These are phyloP conservation scores for Pedinophyceae sp. DNA, from an alignment of 139 green algal genomes.

Conservation along the genomic window DNA sequence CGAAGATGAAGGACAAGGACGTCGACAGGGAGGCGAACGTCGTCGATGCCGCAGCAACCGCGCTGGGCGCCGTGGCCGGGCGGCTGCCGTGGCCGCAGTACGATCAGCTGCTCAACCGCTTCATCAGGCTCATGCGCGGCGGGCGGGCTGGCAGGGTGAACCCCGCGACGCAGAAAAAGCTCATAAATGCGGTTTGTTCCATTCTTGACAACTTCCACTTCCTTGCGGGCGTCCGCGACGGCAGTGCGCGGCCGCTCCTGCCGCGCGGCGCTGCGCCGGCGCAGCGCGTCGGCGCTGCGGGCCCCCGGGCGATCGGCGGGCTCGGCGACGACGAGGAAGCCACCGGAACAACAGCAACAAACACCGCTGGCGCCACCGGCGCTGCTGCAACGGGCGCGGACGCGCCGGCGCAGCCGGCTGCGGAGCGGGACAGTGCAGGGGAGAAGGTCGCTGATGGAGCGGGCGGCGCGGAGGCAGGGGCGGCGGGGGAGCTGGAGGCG, in stretches of 20 bases:
- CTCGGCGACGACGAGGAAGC: conserved; percentile 3
- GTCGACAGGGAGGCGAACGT: conserved; percentile 41
- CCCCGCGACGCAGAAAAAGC: too few relatives aligned
- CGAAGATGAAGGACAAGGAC: conserved; percentile 33
- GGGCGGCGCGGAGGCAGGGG: conserved; percentile 6
- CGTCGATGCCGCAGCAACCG: conserved; percentile 33
- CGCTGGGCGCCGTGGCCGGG: conserved; percentile 23
- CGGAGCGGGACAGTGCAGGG: too few relatives aligned
- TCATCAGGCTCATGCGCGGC: conserved; percentile 30
- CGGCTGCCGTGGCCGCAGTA: conserved; percentile 55
- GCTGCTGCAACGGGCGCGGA: neutral
- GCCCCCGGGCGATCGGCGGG: neutral
- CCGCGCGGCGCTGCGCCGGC: too few relatives aligned
- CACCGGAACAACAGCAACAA: too few relatives aligned
- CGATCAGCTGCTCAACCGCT: conserved; percentile 40
- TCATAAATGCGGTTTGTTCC: conserved; percentile 47
- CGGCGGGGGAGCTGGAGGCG: neutral
- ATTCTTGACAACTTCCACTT: conserved; percentile 76
- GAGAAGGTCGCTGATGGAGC: too few relatives aligned
- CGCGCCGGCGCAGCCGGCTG: neutral
- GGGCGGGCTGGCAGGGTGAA: conserved; percentile 12
- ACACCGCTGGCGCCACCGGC: neutral
- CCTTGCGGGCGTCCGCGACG: neutral
- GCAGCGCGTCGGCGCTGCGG: too few relatives aligned
- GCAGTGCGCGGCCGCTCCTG: neutral